Base-by-base conservation (phyloP, 2,329 filamentous ascomycete species). In the Mycosphaerella arachidis region DNA sequence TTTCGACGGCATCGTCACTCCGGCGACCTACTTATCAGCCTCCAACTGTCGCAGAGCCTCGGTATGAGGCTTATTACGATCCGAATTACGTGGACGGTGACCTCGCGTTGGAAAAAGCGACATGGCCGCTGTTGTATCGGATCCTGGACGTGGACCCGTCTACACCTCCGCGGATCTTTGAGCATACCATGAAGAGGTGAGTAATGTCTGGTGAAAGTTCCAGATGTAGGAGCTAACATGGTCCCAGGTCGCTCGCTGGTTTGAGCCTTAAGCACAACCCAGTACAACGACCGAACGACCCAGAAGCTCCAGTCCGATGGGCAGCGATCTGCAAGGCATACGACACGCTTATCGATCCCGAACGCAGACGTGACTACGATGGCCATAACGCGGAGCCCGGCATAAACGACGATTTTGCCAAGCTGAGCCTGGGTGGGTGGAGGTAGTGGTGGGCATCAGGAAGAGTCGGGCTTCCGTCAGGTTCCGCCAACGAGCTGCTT, bases 111-210 rank as follows among this genome's bases (percentile, higher is more conserved):
- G 61, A 58, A 46, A 63, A 59, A 31, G 53, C 58, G 6, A 43
- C 54, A 7, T 68, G 65, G 67, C 67, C 63, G 6, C 56, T 69
- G 5, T 60, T 67, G 29, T 70, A 69, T 56, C 64, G 62, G 8
- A 67, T 70, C 27, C 46, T 70, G n/a, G 64, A 66, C 40, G 56
- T 70, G 31, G 60, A 67, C 33, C 68, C 68, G 1, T 53, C 48
- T 4, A 64, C 66, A 4, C 58, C 61, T 24, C 46, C 61, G 0
- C 37, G 56, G n/a, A 48, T 60, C 16, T 62, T 68, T 7, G 57
- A 64, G 20, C 24, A 55, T 1, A 37, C 58, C 9, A 52, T 63
- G 29, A 62, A 64, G 20, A 66, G 58, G 67, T 67, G 58, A 46
- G 60, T 46, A 1, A 13, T 3, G 5, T n/a, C n/a, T 1, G 13